phyloP scores from a whole-genome alignment of 768 basidiomycete genomes.

The Lentinula lateritia region DNA sequence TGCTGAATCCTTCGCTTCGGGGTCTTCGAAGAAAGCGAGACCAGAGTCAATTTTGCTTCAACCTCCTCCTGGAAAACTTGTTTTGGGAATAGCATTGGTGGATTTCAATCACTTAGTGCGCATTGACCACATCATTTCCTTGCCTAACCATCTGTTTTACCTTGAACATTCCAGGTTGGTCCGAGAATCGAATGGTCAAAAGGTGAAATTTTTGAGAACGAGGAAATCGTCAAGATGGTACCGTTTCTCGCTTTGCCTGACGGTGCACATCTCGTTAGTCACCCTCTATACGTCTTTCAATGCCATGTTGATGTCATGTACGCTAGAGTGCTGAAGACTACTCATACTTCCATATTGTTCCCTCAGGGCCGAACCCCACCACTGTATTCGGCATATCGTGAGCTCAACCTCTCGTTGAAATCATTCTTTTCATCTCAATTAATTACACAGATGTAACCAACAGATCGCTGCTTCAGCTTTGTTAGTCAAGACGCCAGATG shows the following conservation, averaged over 20 bases:
- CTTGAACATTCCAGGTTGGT: slow-evolving; percentile 56
- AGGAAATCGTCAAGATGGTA: slow-evolving; percentile 77
- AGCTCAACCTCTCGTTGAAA: slow-evolving; percentile 20
- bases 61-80: slow-evolving; percentile 51
- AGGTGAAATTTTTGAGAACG: slow-evolving; percentile 78
- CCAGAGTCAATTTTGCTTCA: slow-evolving; percentile 76
- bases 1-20: slow-evolving; percentile 55
- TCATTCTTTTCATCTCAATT: background rate
- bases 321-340: slow-evolving; percentile 85
- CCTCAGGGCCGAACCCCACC: slow-evolving; percentile 58
- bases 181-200: slow-evolving; percentile 84
- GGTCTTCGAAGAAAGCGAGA: slow-evolving; percentile 63
- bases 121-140: slow-evolving; percentile 7
- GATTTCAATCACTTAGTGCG: slow-evolving; percentile 92
- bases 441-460: slow-evolving; percentile 72
- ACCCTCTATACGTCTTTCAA: slow-evolving; percentile 1
- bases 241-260: slow-evolving; percentile 97
- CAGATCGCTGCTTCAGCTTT: slow-evolving; percentile 83
- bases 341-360: slow-evolving; percentile 91
- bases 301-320: slow-evolving; percentile 8
- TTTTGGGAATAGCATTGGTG: slow-evolving; percentile 86
- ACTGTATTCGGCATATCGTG: slow-evolving; percentile 97
- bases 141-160: slow-evolving; percentile 9
- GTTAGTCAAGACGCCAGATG: slow-evolving; percentile 73
- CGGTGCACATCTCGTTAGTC: slow-evolving; percentile 86